phyloP scores from a whole-genome alignment of 345 rosid genomes.

The Geranium rotundifolium region DNA sequence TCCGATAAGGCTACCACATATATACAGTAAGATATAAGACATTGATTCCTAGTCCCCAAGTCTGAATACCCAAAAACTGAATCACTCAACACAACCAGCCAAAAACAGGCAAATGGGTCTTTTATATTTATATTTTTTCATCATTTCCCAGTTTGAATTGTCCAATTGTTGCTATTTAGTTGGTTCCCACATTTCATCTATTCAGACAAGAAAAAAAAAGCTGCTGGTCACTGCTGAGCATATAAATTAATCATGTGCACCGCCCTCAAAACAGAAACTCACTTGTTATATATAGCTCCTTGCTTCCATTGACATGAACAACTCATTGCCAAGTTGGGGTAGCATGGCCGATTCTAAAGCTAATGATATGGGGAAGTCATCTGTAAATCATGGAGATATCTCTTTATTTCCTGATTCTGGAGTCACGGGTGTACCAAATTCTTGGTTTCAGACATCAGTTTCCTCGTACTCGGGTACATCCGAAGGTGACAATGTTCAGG shows the following conservation, averaged over 20 bases:
- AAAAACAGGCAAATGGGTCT: not conserved
- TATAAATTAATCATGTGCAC: not conserved
- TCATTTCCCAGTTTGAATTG: not conserved
- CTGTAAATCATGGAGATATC: not conserved
- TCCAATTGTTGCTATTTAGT: not conserved
- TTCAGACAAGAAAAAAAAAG: not conserved
- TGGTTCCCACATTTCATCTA: not conserved
- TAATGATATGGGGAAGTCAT: not conserved
- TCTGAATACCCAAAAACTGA: not conserved
- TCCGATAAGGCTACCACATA: not conserved
- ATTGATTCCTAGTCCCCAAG: not conserved
- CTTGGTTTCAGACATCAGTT: not conserved
- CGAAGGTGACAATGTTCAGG: slow-evolving; percentile 1
- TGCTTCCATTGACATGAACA: not conserved
- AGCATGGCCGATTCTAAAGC: not conserved
- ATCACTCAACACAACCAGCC: not conserved
- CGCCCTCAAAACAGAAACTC: not conserved
- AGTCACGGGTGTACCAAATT: not conserved
- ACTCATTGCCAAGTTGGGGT: not conserved
- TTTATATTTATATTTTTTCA: no score
- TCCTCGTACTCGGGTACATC: not conserved
- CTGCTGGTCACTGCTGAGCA: not conserved
- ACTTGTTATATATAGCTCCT: not conserved
- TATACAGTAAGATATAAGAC: not conserved
- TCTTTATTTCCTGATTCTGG: not conserved